Conservation (phyloP, 148 eudicot genomes). For the Amaranthus palmeri region DNA sequence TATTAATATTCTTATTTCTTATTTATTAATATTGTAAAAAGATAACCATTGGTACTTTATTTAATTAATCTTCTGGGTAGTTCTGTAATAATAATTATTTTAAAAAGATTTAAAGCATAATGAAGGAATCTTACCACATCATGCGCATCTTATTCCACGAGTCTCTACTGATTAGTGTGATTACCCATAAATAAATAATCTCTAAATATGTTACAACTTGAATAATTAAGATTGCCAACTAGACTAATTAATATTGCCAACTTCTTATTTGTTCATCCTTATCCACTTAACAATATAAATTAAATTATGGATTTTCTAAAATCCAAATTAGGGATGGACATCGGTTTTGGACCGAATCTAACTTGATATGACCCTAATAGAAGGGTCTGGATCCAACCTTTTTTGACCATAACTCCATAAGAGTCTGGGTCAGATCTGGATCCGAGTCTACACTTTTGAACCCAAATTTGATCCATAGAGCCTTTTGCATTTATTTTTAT, state of each 20-base stretch:
- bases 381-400: too few relatives aligned
- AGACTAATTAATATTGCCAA: slow-evolving; percentile 15
- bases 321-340: too few relatives aligned
- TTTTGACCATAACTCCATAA: too few relatives aligned
- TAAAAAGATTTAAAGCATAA: slow-evolving; percentile 11
- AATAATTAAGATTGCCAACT: slow-evolving; percentile 14
- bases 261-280: slow-evolving; percentile 11
- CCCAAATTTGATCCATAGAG: too few relatives aligned
- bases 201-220: not conserved
- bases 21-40: not conserved
- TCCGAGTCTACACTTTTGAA: too few relatives aligned
- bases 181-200: not conserved
- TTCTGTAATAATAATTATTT: not conserved
- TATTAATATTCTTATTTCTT: not conserved
- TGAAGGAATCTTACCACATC: slow-evolving; percentile 25
- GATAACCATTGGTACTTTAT: not conserved
- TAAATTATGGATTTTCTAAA: not conserved
- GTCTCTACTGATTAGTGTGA: not conserved
- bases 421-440: too few relatives aligned
- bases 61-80: not conserved
- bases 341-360: too few relatives aligned
- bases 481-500: too few relatives aligned
- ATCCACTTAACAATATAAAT: slow-evolving; percentile 1
- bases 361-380: too few relatives aligned
- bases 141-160: slow-evolving; percentile 21